Evolutionary conservation across 2,329 filamentous ascomycete genomes (phyloP).

Genomic region (Phialophora tarda): DNA sequence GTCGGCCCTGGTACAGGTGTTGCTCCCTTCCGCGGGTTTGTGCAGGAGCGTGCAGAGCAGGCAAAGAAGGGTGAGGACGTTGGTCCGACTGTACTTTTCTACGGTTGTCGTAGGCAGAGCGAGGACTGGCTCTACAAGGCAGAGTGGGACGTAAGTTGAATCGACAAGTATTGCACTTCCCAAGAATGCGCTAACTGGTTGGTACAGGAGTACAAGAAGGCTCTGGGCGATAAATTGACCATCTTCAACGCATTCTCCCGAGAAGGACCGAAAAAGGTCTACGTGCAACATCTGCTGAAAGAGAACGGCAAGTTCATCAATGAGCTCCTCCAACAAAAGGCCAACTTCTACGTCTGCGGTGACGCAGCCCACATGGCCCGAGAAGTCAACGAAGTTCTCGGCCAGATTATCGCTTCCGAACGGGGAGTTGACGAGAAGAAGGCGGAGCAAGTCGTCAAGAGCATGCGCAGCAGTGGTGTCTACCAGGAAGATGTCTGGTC

Average conservation of each 20-base stretch:
- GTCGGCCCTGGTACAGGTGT: conserved; percentile 95
- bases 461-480: conserved; percentile 90
- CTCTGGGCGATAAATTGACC: conserved; percentile 85
- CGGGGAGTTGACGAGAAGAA: conserved; percentile 81
- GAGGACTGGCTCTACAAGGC: conserved; percentile 93
- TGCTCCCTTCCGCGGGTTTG: conserved; percentile 91
- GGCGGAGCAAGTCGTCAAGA: conserved; percentile 95
- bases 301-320: conserved; percentile 84
- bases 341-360: conserved; percentile 97
- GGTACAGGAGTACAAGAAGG: conserved; percentile 76
- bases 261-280: conserved; percentile 84
- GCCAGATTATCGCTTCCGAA: conserved; percentile 83
- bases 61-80: conserved; percentile 80
- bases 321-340: conserved; percentile 79
- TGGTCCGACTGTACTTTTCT: conserved; percentile 89
- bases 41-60: conserved; percentile 88
- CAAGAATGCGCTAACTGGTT: conserved; percentile 33
- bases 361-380: conserved; percentile 97
- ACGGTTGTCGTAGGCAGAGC: conserved; percentile 83
- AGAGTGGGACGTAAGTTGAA: conserved; percentile 82
- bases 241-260: conserved; percentile 95
- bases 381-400: conserved; percentile 86
- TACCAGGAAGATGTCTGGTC: conserved; percentile 87
- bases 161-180: conserved; percentile 5
- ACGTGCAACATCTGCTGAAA: conserved; percentile 91